phyloP scores from a whole-genome alignment of 768 basidiomycete genomes.

The Daedaleopsis nitida region DNA sequence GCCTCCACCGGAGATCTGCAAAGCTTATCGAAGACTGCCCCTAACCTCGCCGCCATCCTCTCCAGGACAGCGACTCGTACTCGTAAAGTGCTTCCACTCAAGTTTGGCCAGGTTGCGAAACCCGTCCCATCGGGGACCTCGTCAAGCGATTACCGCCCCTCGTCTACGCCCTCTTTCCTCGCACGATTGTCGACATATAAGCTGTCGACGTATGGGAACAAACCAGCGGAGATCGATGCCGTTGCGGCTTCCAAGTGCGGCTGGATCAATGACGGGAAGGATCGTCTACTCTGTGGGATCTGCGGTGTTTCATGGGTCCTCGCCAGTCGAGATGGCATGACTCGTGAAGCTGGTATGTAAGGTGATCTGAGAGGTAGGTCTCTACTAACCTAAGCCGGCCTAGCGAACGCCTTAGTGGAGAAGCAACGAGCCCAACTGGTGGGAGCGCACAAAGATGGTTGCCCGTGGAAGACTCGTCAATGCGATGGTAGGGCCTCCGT shows the following conservation, averaged over 20 bases:
- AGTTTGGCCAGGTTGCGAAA: slow-evolving; percentile 33
- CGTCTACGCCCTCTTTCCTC: slow-evolving; percentile 73
- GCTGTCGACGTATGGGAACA: slow-evolving; percentile 78
- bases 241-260: slow-evolving; percentile 83
- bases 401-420: slow-evolving; percentile 71
- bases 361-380: slow-evolving; percentile 32
- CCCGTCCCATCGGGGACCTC: slow-evolving; percentile 33
- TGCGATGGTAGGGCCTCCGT: slow-evolving; percentile 64
- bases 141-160: slow-evolving; percentile 72
- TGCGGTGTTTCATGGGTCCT: slow-evolving; percentile 78
- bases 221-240: slow-evolving; percentile 71
- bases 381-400: slow-evolving; percentile 21
- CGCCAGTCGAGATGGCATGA: slow-evolving; percentile 69
- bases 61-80: slow-evolving; percentile 62
- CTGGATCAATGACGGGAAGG: slow-evolving; percentile 84
- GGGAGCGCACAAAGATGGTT: slow-evolving; percentile 75
- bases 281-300: slow-evolving; percentile 71
- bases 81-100: slow-evolving; percentile 52
- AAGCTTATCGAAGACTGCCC: slow-evolving; percentile 56
- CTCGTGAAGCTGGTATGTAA: slow-evolving; percentile 71
- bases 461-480: slow-evolving; percentile 82
- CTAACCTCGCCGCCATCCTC: slow-evolving; percentile 72
- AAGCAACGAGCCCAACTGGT: slow-evolving; percentile 70
- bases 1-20: slow-evolving; percentile 27
- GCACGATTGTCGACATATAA: slow-evolving; percentile 77